Evolutionary conservation across 83 land plant genomes (phyloP), one percentile per base, ranked within the genome.

Genomic region (Larix sibirica): DNA sequence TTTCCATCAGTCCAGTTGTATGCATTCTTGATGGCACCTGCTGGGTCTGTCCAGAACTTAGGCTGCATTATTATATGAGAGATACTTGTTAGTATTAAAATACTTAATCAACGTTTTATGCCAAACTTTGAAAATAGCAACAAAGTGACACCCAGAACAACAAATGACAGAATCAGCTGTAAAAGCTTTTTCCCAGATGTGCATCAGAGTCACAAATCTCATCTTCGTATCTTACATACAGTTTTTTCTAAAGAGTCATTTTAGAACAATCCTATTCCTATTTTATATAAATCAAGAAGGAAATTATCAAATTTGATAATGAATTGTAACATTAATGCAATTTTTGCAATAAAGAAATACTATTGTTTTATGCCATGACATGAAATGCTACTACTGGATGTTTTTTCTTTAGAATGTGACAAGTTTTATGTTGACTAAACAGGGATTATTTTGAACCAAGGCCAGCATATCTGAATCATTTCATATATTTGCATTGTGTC

Each of bases 41-140:
- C 64, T 20, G 98, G 95, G 64, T 95, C 88, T 54, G 17, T 83
- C 94, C 91, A 91, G 83, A 95, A 93, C 40, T 64, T 83, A 33
- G 86, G 86, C 97, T 95, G 92, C 63, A 71, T n/a, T 24, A 56
- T 8, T 75, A 86, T n/a, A 84, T 40, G 20, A 81, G 28, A 61
- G 56, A 69, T 12, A 24, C 65, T 31, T 71, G 77, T 73, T 26
- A 73, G 56, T 42, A 50, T 73, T 73, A 73, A 73, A 38, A 42
- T 73, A 73, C 1, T 42, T 42, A 0, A 7, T 50, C 42, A 3
- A 12, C 47, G n/a, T 47, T 40, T 6, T 6, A 40, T 9, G 1
- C 77, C 9, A 44, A 73, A 6, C 3, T 73, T 42, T 38, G 38
- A 40, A 71, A 71, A 71, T 21, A 44, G 44, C 77, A 70, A 38